Evolutionary conservation across 2,329 filamentous ascomycete genomes (phyloP).

Genomic region (Sordariomycetes sp.): DNA sequence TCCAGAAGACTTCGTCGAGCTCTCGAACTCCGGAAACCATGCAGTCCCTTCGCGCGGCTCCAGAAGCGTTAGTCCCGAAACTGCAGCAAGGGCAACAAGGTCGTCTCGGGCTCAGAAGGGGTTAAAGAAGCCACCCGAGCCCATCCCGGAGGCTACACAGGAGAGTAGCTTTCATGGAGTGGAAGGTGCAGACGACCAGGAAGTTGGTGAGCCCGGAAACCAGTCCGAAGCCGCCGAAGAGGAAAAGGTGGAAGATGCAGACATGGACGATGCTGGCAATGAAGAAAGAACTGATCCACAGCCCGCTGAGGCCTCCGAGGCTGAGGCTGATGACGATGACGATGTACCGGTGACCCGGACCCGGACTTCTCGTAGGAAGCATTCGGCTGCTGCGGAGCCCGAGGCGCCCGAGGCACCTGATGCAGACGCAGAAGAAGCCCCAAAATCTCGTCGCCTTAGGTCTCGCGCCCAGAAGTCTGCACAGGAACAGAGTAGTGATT

Average conservation of each 20-base stretch:
- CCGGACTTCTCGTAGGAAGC: conserved; percentile 22
- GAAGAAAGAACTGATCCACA: conserved; percentile 9
- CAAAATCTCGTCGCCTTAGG: conserved; percentile 29
- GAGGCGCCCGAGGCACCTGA: conserved; percentile 14
- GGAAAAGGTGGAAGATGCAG: conserved; percentile 16
- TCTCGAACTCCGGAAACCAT: conserved; percentile 49
- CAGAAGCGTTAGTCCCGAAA: conserved; percentile 42
- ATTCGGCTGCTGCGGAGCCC: conserved; percentile 13
- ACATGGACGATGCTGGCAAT: conserved; percentile 13
- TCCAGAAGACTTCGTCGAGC: conserved; percentile 40
- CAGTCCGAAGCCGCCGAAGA: conserved; percentile 15
- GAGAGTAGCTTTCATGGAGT: conserved; percentile 29
- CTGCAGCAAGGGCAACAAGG: conserved; percentile 24
- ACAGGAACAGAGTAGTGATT: conserved; percentile 46
- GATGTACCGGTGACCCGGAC: conserved; percentile 33
- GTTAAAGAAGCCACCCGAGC: conserved; percentile 30
- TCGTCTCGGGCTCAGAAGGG: conserved; percentile 37
- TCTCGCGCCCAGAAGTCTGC: conserved; percentile 27
- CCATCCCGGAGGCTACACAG: conserved; percentile 39
- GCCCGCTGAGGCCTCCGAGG: conserved; percentile 12
- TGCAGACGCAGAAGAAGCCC: conserved; percentile 13
- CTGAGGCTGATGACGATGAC: conserved; percentile 32
- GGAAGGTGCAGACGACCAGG: conserved; percentile 23
- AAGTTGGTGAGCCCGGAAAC: conserved; percentile 9
- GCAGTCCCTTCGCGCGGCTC: conserved; percentile 33